Evolutionary conservation across 495 filamentous ascomycete genomes (phyloP), one percentile per base, ranked within the genome.

Genomic region (Podospora pseudoanserina): DNA sequence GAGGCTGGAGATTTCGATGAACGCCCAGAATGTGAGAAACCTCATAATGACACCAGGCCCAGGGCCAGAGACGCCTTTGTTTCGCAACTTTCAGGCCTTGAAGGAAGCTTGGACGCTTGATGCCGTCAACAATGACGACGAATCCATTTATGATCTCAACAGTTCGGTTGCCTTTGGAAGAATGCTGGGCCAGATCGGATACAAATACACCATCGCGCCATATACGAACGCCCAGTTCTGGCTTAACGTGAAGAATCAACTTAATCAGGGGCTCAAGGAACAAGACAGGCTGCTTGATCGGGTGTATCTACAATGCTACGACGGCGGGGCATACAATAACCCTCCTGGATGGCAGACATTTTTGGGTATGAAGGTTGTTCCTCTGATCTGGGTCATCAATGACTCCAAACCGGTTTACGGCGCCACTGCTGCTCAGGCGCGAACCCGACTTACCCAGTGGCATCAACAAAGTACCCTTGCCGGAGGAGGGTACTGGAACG

Each of bases 401-500:
- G 80, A 82, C 63, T 79, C 78, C 26, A 82, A 82, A 66, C 80
- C 80, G 11, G 67, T 64, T n/a, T 69, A 77, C 2, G 79, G 80
- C 0, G 75, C 65, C 1, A 80, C 75, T 1, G 73, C 75, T 15
- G 68, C 76, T 13, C 79, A 80, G 64, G 80, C 79, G n/a, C 54
- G 61, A 65, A 66, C 69, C 0, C 73, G 65, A 61, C 80, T 82
- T 39, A 27, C 69, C 0, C 39, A 64, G n/a, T 82, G 80, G 80
- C 72, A 72, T 30, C 54, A 62, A 26, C 55, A 67, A 32, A 69
- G 70, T 6, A 65, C 72, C 2, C 65, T 82, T 26, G 79, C 73
- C 3, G 80, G 80, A 0, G 80, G 78, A 2, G 80, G 80, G 2
- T 81, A 79, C 65, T 82, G 79, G 79, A 82, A 82, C 63, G 79